Percentiles rank a stretch among this genome's conserved stretches.
phyloP scores from a whole-genome alignment of 1,284 basidiomycete species.

The Dichomitus squalens region DNA sequence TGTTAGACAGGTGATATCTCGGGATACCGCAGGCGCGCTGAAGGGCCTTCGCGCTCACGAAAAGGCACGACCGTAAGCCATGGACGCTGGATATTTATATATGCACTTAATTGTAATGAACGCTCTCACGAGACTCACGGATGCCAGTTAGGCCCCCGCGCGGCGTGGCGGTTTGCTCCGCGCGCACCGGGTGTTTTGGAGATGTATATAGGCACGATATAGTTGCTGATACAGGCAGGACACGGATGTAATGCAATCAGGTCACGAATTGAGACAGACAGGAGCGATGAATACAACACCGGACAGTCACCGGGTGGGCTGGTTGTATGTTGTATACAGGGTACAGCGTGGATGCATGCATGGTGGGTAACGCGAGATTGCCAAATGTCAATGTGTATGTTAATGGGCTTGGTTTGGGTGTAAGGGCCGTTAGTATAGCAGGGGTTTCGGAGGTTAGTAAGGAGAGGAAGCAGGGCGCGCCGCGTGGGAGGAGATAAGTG shows the following conservation, averaged over 20 bases:
- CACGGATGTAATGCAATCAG: too few species aligned
- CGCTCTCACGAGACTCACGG: too few species aligned
- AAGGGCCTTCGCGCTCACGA: neutral
- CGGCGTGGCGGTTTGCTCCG: too few species aligned
- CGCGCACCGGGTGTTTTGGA: too few species aligned
- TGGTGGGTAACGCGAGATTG: neutral
- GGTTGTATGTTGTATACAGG: constrained; percentile 3
- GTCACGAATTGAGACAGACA: neutral
- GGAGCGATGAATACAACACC: constrained; percentile 4
- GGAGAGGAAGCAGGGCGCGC: neutral
- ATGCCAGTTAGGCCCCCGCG: neutral
- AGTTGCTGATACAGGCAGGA: constrained; percentile 6
- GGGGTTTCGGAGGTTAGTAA: neutral
- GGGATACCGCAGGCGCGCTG: too few species aligned
- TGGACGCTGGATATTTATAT: too few species aligned
- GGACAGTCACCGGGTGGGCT: neutral
- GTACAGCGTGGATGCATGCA: constrained; percentile 5
- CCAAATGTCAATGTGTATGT: neutral
- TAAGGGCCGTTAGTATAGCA: neutral
- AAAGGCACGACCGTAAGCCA: too few species aligned
- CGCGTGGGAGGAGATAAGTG: neutral
- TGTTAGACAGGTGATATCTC: too few species aligned
- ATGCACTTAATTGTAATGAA: too few species aligned
- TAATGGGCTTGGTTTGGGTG: neutral
- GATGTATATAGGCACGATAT: neutral